Conservation (phyloP, 2,329 filamentous ascomycete genomes). For the Incumbomyces lentus region DNA sequence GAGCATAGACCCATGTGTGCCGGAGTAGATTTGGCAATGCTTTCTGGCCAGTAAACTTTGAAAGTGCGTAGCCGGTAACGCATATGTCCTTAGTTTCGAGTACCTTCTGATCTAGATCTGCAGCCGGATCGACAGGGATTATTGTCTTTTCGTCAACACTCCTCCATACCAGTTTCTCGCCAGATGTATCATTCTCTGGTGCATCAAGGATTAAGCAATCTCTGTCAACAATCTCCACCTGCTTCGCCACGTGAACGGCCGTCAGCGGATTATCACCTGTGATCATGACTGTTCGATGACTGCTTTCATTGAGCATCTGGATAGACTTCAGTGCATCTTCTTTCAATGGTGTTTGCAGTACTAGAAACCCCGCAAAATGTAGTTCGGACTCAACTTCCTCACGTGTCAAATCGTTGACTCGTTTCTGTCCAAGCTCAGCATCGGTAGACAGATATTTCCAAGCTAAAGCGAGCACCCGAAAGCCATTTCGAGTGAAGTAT, state of each 20-base stretch:
- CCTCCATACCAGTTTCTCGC: slow-evolving; percentile 79
- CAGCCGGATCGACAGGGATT: slow-evolving; percentile 73
- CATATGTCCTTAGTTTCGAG: slow-evolving; percentile 82
- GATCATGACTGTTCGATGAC: slow-evolving; percentile 97
- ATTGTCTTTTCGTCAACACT: slow-evolving; percentile 83
- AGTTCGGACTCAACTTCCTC: slow-evolving; percentile 81
- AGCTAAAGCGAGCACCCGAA: slow-evolving; percentile 81
- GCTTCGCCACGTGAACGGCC: slow-evolving; percentile 84
- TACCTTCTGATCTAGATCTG: slow-evolving; percentile 71
- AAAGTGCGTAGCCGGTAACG: slow-evolving; percentile 85
- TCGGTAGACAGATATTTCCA: slow-evolving; percentile 85
- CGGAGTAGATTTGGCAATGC: slow-evolving; percentile 70
- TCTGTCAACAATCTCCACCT: slow-evolving; percentile 95
- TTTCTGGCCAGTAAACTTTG: slow-evolving; percentile 73
- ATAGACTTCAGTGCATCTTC: slow-evolving; percentile 91
- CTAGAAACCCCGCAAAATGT: slow-evolving; percentile 86
- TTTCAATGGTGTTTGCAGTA: slow-evolving; percentile 90
- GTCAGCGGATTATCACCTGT: slow-evolving; percentile 97
- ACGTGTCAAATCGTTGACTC: slow-evolving; percentile 87
- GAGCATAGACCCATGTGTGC: slow-evolving; percentile 93
- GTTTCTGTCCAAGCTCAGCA: slow-evolving; percentile 67
- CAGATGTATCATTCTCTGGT: slow-evolving; percentile 75
- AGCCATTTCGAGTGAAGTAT: slow-evolving; percentile 91
- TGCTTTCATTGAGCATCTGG: slow-evolving; percentile 96
- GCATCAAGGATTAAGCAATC: slow-evolving; percentile 91